A percentile compares a stretch with the other conserved stretches of the same genome.
These are phyloP conservation scores for Colletotrichum cereale DNA, from an alignment of 2,329 filamentous ascomycete species.

Conservation along the genomic window DNA sequence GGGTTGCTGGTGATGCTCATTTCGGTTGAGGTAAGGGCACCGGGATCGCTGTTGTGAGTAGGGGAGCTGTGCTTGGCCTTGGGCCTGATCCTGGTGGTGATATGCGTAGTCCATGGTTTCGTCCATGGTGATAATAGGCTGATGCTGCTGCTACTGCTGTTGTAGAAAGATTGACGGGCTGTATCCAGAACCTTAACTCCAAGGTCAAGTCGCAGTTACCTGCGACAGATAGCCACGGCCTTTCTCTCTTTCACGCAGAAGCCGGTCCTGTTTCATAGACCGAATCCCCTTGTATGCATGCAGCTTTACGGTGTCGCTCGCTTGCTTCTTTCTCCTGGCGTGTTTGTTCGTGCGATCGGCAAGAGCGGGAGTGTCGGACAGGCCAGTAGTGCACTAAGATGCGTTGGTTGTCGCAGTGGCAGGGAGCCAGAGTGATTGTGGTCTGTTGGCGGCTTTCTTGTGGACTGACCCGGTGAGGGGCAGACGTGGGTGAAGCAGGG, in stretches of 20 bases:
- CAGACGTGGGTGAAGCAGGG: not conserved
- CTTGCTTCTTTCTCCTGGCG: slow-evolving; percentile 12
- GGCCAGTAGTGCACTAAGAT: slow-evolving; percentile 10
- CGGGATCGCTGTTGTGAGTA: slow-evolving; percentile 22
- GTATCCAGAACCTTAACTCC: not conserved
- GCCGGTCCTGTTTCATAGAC: not conserved
- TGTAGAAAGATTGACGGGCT: not conserved
- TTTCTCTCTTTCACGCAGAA: slow-evolving; percentile 3
- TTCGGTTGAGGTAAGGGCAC: slow-evolving; percentile 29
- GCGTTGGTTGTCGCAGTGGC: not conserved
- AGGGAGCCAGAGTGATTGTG: not conserved
- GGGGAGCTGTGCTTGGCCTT: slow-evolving; percentile 25
- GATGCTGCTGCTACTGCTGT: not conserved
- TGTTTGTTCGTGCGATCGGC: not conserved
- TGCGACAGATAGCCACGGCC: not conserved
- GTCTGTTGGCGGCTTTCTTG: slow-evolving; percentile 17
- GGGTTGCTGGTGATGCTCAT: slow-evolving; percentile 10
- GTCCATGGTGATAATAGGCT: slow-evolving; percentile 25
- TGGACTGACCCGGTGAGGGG: slow-evolving; percentile 17
- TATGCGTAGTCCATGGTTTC: slow-evolving; percentile 38
- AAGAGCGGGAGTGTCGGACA: slow-evolving; percentile 3
- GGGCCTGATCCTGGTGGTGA: slow-evolving; percentile 27
- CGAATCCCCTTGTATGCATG: slow-evolving; percentile 1
- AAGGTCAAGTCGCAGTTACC: not conserved
- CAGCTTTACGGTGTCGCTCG: slow-evolving; percentile 20